Evolutionary conservation across 208 protist species (phyloP).

Genomic region (Trypanosoma melophagium): DNA sequence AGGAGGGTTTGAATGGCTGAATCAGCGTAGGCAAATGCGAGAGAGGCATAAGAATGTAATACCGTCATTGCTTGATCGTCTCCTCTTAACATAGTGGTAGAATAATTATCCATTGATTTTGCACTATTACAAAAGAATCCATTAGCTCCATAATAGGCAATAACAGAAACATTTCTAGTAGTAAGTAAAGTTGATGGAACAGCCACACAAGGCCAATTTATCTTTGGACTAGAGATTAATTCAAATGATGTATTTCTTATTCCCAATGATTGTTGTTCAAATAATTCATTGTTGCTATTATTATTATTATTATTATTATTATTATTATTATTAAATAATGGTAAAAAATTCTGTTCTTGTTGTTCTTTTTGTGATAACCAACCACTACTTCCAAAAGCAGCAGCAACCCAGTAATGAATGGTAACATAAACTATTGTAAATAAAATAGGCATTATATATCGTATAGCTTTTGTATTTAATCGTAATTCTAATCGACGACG

Average conservation of each 20-base stretch:
- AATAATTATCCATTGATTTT: conserved; percentile 1
- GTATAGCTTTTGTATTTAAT: conserved; percentile 35
- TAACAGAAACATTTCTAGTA: conserved; percentile 40
- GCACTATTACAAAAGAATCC: conserved; percentile 41
- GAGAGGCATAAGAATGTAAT: conserved; percentile 52
- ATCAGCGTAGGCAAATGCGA: conserved; percentile 55
- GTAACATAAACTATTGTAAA: conserved; percentile 52
- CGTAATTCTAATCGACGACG: conserved; percentile 39
- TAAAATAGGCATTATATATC: conserved; percentile 37
- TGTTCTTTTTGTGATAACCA: conserved; percentile 6
- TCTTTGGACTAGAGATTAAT: not conserved
- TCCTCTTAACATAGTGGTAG: not conserved
- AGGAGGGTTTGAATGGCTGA: conserved; percentile 48
- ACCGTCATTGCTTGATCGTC: conserved; percentile 30
- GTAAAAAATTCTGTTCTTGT: not conserved
- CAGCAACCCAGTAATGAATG: conserved; percentile 37
- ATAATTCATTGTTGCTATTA: not conserved
- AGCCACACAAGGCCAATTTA: conserved; percentile 29
- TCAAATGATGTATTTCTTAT: not conserved
- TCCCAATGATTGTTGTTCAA: not conserved
- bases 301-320: not conserved
- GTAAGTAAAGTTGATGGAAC: conserved; percentile 38
- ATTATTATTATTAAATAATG: not conserved
- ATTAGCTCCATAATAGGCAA: conserved; percentile 56
- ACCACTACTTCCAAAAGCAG: conserved; percentile 27